Base-by-base conservation (phyloP, 805 yeast genomes). In the Metschnikowia vanudenii region DNA sequence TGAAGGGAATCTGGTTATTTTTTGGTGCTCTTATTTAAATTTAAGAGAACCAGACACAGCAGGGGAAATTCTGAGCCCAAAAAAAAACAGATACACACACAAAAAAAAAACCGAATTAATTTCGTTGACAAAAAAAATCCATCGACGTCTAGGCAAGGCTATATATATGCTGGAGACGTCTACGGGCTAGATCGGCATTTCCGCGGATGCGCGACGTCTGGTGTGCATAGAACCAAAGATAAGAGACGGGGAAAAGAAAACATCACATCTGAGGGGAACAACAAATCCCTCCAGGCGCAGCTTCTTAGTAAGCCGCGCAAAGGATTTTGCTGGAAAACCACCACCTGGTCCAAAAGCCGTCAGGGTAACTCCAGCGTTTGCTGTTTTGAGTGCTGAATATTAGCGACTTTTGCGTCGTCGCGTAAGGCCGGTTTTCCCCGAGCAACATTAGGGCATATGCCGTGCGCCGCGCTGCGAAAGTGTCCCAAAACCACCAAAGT, bases 401-500 rank as follows among this genome's bases (percentile, higher is more conserved):
- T 29, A 30, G 31, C 31, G 14, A 18, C 39, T 37, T 24, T 18
- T 10, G 6, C 13, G 32, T 6, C 32, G 4, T 29, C 5, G 4
- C 13, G 12, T 29, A n/a, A 6, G 32, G 5, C 24, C 24, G 24
- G 24, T 22, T 22, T 8, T 8, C 13, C 4, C 32, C 14, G 11
- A 29, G 13, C 32, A 29, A 29, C 32, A 7, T 29, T 11, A 5
- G 11, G 5, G 19, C 17, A 4, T 5, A 18, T 11, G 31, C 39
- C 39, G 24, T 22, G 32, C 16, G 39, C 11, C 17, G 31, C 22
- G 12, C 34, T 26, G 41, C 41, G 42, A 39, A 40, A 39, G 44
- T 39, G 28, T 45, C 48, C 45, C 41, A 45, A 45, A 45, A 24
- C n/a, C n/a, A 12, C 17, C 11, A 28, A 41, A 39, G 46, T 41